Base-by-base conservation (phyloP, 768 basidiomycete genomes). In the Porphyrellus cyaneotinctus region DNA sequence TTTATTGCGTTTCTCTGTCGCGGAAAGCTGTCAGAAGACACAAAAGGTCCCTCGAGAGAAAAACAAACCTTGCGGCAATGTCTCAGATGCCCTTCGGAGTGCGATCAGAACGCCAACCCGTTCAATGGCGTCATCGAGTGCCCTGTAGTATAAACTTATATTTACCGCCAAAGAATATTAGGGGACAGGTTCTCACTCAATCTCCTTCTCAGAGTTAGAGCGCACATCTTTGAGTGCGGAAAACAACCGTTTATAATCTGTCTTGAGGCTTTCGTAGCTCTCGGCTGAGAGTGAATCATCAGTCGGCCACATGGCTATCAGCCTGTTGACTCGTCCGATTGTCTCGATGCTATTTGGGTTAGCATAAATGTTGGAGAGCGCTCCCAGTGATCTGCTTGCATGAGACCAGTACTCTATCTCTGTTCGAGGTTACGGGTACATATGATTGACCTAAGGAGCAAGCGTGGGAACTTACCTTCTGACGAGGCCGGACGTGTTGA, bases 331-430 rank as follows among this genome's bases (percentile, higher is more conserved):
- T 41, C 87, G 81, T 41, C 78, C 80, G 51, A 91, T 80, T 1
- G 82, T 81, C 35, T 88, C 86, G 50, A 69, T 60, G 31, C 77
- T 77, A 9, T 70, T 64, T 32, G 76, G 67, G 62, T 74, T 80
- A 12, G 77, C 68, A 65, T 80, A 84, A 56, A 82, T 73, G 51
- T 69, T 72, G 14, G 83, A 78, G 33, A 89, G 72, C 18, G 72
- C 69, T 57, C 72, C 77, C 52, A 91, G 69, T 31, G 85, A 80
- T 49, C 75, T 72, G 28, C 80, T 75, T 31, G 85, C 84, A 67
- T 83, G 85, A 44, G 81, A 76, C 89, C 89, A 92, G 62, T 76
- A 85, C 50, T 87, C 82, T 57, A 88, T 72, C 74, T 91, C 89
- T 92, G 70, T 51, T 59, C 17, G 36, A 51, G 44, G 20, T 28